These are phyloP conservation scores for Alternaria metachromatica DNA, from an alignment of 2,329 filamentous ascomycete genomes.

Conservation along the genomic window DNA sequence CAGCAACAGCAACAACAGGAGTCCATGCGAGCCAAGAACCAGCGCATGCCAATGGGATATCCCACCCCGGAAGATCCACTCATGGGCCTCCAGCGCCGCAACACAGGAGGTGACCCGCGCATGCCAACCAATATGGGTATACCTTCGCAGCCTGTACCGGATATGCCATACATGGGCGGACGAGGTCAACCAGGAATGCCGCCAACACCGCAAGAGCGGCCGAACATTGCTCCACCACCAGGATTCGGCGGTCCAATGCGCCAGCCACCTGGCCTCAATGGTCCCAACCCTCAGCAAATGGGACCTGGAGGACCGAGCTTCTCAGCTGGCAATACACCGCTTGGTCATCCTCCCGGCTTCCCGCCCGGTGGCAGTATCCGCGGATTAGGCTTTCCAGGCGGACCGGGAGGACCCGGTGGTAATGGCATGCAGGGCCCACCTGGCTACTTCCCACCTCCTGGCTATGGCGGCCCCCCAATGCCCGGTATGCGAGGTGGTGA, in stretches of 20 bases:
- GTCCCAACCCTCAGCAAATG: constrained; percentile 39
- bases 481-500: constrained; percentile 42
- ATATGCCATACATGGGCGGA: constrained; percentile 44
- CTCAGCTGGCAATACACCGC: constrained; percentile 47
- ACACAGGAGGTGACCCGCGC: constrained; percentile 45
- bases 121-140: constrained; percentile 52
- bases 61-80: constrained; percentile 43
- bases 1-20: constrained; percentile 32
- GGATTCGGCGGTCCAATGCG: constrained; percentile 47
- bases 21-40: constrained; percentile 41
- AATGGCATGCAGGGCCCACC: constrained; percentile 45
- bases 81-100: constrained; percentile 46
- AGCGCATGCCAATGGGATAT: constrained; percentile 42
- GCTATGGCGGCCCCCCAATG: constrained; percentile 41
- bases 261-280: constrained; percentile 45
- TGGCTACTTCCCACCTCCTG: constrained; percentile 45
- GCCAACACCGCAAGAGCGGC: constrained; percentile 44
- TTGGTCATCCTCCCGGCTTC: constrained; percentile 48
- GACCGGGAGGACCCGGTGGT: constrained; percentile 31
- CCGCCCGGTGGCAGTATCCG: constrained; percentile 39
- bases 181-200: constrained; percentile 46
- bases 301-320: constrained; percentile 42
- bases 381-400: constrained; percentile 37
- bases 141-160: constrained; percentile 47
- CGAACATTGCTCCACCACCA: constrained; percentile 46